Evolutionary conservation across 2,329 filamentous ascomycete genomes (phyloP).

Genomic region (Talaromyces marneffei): DNA sequence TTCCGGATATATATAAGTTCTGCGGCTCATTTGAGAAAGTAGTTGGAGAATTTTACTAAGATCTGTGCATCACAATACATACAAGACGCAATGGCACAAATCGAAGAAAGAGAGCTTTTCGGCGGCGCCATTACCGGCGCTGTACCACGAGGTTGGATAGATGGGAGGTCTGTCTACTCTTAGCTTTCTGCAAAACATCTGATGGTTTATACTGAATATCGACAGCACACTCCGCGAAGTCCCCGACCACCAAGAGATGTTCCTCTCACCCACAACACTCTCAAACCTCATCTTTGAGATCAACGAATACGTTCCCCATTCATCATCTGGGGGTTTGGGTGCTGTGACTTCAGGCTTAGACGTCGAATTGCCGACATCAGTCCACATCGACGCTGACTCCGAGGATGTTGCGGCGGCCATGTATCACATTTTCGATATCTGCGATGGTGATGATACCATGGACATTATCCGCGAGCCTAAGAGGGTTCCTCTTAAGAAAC

Average conservation of each 20-base stretch:
- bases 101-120: conserved; percentile 28
- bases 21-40: not conserved
- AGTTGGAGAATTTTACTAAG: no score
- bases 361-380: not conserved
- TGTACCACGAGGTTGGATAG: conserved; percentile 32
- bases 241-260: conserved; percentile 75
- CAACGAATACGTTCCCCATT: conserved; percentile 63
- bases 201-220: not conserved
- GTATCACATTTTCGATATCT: conserved; percentile 63
- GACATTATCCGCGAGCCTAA: conserved; percentile 62
- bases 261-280: conserved; percentile 75
- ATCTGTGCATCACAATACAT: no score
- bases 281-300: conserved; percentile 88
- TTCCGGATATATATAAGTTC: not conserved
- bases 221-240: conserved; percentile 33
- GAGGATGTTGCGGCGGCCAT: conserved; percentile 63
- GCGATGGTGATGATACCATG: conserved; percentile 58
- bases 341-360: conserved; percentile 13
- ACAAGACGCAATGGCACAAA: conserved; percentile 2
- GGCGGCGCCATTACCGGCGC: conserved; percentile 31
- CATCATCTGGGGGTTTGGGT: conserved; percentile 20
- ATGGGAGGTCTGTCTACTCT: conserved; percentile 28
- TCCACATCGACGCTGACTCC: conserved; percentile 50
- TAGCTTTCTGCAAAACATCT: not conserved
- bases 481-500: conserved; percentile 32